Conservation (phyloP, 345 rosid species). For the Aquilaria yunnanensis region DNA sequence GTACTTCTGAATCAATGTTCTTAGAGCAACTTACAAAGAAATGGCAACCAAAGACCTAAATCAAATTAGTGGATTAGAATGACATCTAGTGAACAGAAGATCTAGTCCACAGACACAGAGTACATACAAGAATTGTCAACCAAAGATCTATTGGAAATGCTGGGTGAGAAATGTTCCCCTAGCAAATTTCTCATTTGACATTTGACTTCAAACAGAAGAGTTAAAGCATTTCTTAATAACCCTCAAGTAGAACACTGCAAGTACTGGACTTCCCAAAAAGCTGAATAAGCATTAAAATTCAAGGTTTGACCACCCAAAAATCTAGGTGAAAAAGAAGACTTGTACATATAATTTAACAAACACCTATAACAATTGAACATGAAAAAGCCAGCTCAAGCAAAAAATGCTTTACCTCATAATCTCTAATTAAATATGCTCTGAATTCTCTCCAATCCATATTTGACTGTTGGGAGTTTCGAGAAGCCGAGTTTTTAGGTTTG, state of each 20-base stretch:
- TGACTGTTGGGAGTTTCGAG: slow-evolving; percentile 43
- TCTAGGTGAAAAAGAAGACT: neutral
- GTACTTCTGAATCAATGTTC: no score
- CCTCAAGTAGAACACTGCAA: neutral
- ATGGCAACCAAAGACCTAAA: no score
- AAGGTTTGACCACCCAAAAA: neutral
- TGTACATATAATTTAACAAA: neutral
- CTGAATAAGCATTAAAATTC: neutral
- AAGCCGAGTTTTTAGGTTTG: slow-evolving; percentile 44
- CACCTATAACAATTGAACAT: neutral
- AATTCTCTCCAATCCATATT: slow-evolving; percentile 86
- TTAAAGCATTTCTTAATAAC: no score
- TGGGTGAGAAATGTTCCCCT: no score
- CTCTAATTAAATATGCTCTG: slow-evolving; percentile 66
- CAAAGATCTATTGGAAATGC: no score
- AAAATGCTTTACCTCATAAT: slow-evolving; percentile 58
- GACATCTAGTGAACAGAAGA: no score
- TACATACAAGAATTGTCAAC: no score
- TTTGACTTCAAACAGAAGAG: no score
- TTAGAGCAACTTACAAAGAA: no score
- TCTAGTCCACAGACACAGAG: no score
- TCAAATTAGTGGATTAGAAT: no score
- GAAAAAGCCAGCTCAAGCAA: neutral
- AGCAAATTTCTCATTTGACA: no score
- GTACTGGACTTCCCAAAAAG: neutral